A percentile compares a stretch with the other conserved stretches of the same genome.
phyloP scores from a whole-genome alignment of 2,329 filamentous ascomycete genomes.

The Botrytis cinerea region DNA sequence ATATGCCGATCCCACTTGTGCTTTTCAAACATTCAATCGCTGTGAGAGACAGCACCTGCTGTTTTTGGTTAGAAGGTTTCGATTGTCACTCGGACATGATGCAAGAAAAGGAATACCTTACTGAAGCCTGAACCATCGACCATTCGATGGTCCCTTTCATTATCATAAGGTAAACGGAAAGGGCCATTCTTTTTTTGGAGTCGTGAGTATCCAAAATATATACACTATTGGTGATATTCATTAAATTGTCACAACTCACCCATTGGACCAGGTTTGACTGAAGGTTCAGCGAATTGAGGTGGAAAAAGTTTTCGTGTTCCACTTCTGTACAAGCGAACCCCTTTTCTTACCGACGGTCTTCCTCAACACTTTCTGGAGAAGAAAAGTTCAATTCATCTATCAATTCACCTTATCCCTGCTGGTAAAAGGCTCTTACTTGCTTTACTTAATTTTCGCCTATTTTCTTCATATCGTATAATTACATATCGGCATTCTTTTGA shows the following conservation, averaged over 20 bases:
- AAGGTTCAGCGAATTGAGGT: not conserved
- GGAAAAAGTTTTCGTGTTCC: not conserved
- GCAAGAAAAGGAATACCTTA: not conserved
- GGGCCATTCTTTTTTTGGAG: not conserved
- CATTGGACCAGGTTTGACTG: not conserved
- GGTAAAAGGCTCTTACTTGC: not conserved
- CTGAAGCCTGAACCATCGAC: not conserved
- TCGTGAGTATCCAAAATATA: not conserved
- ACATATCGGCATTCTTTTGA: not conserved
- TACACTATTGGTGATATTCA: not conserved
- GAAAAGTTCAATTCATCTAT: not conserved
- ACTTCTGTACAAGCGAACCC: slow-evolving; percentile 18
- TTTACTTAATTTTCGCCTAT: not conserved
- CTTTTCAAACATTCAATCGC: not conserved
- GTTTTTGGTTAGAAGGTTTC: not conserved
- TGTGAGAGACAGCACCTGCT: not conserved
- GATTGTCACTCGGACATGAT: not conserved
- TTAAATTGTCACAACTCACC: not conserved
- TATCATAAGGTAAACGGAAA: not conserved
- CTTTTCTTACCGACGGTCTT: slow-evolving; percentile 15
- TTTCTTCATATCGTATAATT: not conserved
- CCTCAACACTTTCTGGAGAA: not conserved
- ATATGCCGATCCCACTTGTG: not conserved
- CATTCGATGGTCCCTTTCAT: not conserved
- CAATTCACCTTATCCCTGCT: not conserved